Base-by-base conservation (phyloP, 192 early-diverging fungal genomes). In the Gaertneriomyces sp. region DNA sequence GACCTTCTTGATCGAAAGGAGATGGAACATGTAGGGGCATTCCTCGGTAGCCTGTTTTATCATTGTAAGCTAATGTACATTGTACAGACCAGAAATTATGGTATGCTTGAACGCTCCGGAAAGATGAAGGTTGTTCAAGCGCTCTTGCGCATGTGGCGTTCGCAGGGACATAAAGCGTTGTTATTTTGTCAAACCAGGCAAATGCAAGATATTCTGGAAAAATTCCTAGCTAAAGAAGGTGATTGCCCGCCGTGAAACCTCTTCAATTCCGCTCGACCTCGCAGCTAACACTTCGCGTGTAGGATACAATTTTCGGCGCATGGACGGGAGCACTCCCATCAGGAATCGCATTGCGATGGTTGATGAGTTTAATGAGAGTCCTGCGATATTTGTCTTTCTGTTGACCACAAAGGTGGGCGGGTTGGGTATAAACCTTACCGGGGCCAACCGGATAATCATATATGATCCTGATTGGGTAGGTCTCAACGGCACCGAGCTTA, bases 321-420 rank as follows among this genome's bases (percentile, higher is more conserved):
- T 99, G 94, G 96, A 99, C 75, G 96, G 96, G 6, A 84, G 83
- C 16, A 99, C 96, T 5, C 88, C 94, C 4, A 88, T 99, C n/a
- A 82, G 89, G 62, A 76, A 82, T n/a, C 86, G 95, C 39, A 86
- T 90, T 50, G 74, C 75, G 3, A 76, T 98, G 66, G 91, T 99
- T 3, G 92, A 99, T 74, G 84, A 88, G 65, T 99, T 88, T 79
- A 99, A 92, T 71, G 65, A 64, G 0, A 74, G 88, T 53, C 60
- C 79, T 4, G 60, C 69, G 6, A 84, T 96, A 5, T 93, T 87
- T 74, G 77, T 98, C 11, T 99, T 99, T 63, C 73, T 99, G 62
- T 79, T 99, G n/a, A 99, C 96, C 0, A 99, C 96, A 51, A 93
- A 93, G 63, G 95, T 98, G 1, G 96, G 96, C 16, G 96, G 96